Conservation (phyloP, 352 stramenopile genomes). For the Pythium guiyangense region DNA sequence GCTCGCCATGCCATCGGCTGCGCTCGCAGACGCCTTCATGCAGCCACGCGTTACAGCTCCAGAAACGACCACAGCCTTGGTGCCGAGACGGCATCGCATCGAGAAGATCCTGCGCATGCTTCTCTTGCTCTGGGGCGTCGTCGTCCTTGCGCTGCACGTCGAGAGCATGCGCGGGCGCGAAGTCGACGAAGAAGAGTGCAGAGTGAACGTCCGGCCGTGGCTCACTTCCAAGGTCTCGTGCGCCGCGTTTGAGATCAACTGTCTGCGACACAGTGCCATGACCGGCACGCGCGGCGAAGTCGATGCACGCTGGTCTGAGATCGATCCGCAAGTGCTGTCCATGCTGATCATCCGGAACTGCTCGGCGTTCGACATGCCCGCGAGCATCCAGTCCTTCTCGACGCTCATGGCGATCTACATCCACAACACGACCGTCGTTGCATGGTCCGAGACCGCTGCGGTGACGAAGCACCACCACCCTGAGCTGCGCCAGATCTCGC, state of each 20-base stretch:
- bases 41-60: background rate
- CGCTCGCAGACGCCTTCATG: too few relatives aligned
- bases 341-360: slow-evolving; percentile 6
- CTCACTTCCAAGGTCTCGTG: background rate
- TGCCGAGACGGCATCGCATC: background rate
- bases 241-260: slow-evolving; percentile 2
- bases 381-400: background rate
- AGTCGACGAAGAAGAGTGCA: background rate
- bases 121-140: slow-evolving; percentile 1
- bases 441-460: background rate
- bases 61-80: too few relatives aligned
- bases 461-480: background rate
- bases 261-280: background rate
- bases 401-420: slow-evolving; percentile 2
- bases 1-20: background rate
- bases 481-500: slow-evolving; percentile 2
- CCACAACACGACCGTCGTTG: background rate
- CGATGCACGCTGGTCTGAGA: background rate
- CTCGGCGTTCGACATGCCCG: background rate
- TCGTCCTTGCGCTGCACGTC: slow-evolving; percentile 5
- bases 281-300: background rate
- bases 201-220: slow-evolving; percentile 1
- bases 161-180: background rate
- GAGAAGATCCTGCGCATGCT: background rate
- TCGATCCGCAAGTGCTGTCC: background rate